These are phyloP conservation scores for Trichosanthes truncata DNA, from an alignment of 306 rosid genomes.

Conservation along the genomic window DNA sequence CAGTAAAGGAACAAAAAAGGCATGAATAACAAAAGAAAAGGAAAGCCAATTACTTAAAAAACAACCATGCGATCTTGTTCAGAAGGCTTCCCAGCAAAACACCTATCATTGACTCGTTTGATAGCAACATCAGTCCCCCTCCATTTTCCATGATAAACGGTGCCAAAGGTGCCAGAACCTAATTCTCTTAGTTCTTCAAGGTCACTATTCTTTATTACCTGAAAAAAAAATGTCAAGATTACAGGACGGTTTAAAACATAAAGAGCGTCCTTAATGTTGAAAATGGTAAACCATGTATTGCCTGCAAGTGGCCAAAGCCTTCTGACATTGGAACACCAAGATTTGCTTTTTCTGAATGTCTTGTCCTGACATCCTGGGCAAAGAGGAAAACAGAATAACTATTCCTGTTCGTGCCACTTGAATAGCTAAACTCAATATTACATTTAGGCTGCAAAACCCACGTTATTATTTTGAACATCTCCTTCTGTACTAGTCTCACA, in stretches of 20 bases:
- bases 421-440: constrained; percentile 32
- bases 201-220: constrained; percentile 75
- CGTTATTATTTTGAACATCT: constrained; percentile 19
- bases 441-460: constrained; percentile 19
- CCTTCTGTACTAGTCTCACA: constrained; percentile 23
- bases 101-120: constrained; percentile 79
- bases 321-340: constrained; percentile 49
- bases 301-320: constrained; percentile 73
- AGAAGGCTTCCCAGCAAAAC: constrained; percentile 86
- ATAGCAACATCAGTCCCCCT: constrained; percentile 94
- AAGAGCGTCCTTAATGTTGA: neutral
- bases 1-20: neutral
- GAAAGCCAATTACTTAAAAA: constrained; percentile 3
- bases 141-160: constrained; percentile 97
- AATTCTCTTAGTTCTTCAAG: constrained; percentile 80
- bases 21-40: neutral
- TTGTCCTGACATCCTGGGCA: constrained; percentile 47
- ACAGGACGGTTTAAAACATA: neutral
- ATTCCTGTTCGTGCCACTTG: neutral
- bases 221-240: neutral
- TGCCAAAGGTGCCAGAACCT: constrained; percentile 87
- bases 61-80: constrained; percentile 89
- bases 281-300: constrained; percentile 12
- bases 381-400: neutral
- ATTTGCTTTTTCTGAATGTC: constrained; percentile 41